Evolutionary conservation across 805 yeast genomes (phyloP), one percentile per base, ranked within the genome.

Genomic region (Torulaspora delbrueckii): DNA sequence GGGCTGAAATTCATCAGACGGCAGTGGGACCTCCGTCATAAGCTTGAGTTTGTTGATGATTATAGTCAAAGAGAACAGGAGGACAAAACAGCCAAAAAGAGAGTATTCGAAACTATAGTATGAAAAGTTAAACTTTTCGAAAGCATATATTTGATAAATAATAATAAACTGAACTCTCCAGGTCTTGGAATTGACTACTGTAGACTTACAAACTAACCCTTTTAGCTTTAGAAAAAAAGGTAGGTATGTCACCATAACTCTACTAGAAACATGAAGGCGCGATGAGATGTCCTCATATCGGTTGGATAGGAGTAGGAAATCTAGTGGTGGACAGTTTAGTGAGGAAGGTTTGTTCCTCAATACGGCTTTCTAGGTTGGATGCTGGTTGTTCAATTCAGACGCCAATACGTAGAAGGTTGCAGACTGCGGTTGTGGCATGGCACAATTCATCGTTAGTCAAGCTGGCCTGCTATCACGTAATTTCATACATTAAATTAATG

Each of bases 21-120:
- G 36, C 88, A 84, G 64, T 90, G 96, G 96, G 78, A 79, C 48
- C 66, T 82, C 59, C 74, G 73, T 35, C 98, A 91, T 61, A 81
- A 76, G 54, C 73, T 77, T 27, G 88, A 84, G 60, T 89, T 81
- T 58, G 74, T 78, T 38, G 96, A 86, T 56, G 86, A 79, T 40
- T 71, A 70, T 24, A 84, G 81, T 52, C 81, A 77, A 49, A 66
- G 66, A 45, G 70, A 69, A 45, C 71, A 74, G 48, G 79, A 76
- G 23, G 83, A 78, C 31, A 75, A 76, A 53, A 67, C 66, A 27
- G 75, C 84, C 1, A 75, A 78, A 59, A 90, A 90, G 75, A 79
- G 97, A 63, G 81, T 78, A 0, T 90, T 79, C 60, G 77, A 82
- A 42, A 81, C 85, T 8, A 62, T 77, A 37, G 57, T 50, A 26